Conservation (phyloP, 2,329 filamentous ascomycete genomes). For the Clonostachys solani region DNA sequence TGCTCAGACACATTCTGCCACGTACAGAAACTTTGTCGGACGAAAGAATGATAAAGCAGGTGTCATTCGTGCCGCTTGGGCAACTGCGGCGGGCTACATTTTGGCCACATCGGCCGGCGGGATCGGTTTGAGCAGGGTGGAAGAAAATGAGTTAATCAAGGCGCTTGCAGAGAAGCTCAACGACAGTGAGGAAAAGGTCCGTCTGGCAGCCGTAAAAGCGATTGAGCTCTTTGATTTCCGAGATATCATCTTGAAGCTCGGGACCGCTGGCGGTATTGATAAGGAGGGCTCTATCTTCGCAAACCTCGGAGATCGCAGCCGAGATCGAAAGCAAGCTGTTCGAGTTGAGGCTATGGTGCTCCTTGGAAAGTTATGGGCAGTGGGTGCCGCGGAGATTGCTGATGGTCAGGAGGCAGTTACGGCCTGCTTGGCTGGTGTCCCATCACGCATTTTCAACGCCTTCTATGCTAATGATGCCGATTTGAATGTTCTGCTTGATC, state of each 20-base stretch:
- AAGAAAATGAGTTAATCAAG: constrained; percentile 71
- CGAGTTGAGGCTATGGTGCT: constrained; percentile 84
- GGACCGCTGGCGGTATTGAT: constrained; percentile 67
- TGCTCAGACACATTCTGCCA: constrained; percentile 70
- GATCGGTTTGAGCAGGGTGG: constrained; percentile 79
- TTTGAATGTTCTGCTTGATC: constrained; percentile 78
- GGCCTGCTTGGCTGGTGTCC: constrained; percentile 74
- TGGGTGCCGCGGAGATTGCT: constrained; percentile 81
- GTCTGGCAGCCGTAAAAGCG: constrained; percentile 81
- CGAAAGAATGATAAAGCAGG: constrained; percentile 83
- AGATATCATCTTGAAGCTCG: constrained; percentile 79
- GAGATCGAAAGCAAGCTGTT: constrained; percentile 78
- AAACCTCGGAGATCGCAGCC: constrained; percentile 81
- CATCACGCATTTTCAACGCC: constrained; percentile 78
- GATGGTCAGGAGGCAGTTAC: constrained; percentile 74
- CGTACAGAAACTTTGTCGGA: constrained; percentile 81
- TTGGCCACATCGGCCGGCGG: constrained; percentile 87
- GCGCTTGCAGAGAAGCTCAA: constrained; percentile 76
- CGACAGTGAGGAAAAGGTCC: constrained; percentile 87
- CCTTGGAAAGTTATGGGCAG: constrained; percentile 87
- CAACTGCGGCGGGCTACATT: constrained; percentile 77
- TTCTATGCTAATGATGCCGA: constrained; percentile 89
- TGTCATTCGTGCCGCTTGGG: constrained; percentile 81
- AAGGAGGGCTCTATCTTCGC: constrained; percentile 75
- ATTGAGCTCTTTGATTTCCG: constrained; percentile 77